These are phyloP conservation scores for Xylaria curta DNA, from an alignment of 495 filamentous ascomycete genomes.

Conservation along the genomic window DNA sequence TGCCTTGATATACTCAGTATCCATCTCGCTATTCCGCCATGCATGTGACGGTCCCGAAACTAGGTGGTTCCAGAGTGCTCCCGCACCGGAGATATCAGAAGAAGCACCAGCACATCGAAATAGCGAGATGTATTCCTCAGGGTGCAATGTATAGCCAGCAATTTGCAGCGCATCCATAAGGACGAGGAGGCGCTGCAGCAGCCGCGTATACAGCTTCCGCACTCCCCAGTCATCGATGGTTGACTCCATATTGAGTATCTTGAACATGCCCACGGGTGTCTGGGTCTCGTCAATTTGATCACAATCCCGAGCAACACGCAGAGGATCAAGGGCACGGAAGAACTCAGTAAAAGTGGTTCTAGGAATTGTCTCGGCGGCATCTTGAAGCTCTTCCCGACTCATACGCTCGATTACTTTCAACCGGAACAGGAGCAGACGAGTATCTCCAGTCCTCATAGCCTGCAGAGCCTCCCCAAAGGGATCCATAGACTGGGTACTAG, in stretches of 20 bases:
- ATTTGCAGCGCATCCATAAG: slow-evolving; percentile 33
- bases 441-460: slow-evolving; percentile 33
- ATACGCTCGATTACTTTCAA: slow-evolving; percentile 27
- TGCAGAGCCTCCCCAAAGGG: slow-evolving; percentile 30
- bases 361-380: slow-evolving; percentile 33
- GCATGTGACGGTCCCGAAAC: not conserved
- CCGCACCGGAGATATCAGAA: slow-evolving; percentile 32
- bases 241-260: slow-evolving; percentile 32
- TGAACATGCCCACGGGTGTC: slow-evolving; percentile 38
- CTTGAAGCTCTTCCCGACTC: slow-evolving; percentile 20
- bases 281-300: slow-evolving; percentile 34
- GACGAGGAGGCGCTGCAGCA: slow-evolving; percentile 33
- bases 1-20: slow-evolving; percentile 42
- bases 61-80: slow-evolving; percentile 38
- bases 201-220: slow-evolving; percentile 34
- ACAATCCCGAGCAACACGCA: slow-evolving; percentile 32
- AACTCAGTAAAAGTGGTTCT: slow-evolving; percentile 47
- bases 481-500: not conserved
- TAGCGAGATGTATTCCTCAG: slow-evolving; percentile 42
- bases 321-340: slow-evolving; percentile 44
- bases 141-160: slow-evolving; percentile 31
- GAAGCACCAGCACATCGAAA: slow-evolving; percentile 46
- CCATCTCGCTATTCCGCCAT: slow-evolving; percentile 31
- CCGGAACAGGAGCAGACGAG: slow-evolving; percentile 28
- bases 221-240: slow-evolving; percentile 43